These are phyloP conservation scores for Leucoagaricus sp. DNA, from an alignment of 1,284 basidiomycete species.

Conservation along the genomic window DNA sequence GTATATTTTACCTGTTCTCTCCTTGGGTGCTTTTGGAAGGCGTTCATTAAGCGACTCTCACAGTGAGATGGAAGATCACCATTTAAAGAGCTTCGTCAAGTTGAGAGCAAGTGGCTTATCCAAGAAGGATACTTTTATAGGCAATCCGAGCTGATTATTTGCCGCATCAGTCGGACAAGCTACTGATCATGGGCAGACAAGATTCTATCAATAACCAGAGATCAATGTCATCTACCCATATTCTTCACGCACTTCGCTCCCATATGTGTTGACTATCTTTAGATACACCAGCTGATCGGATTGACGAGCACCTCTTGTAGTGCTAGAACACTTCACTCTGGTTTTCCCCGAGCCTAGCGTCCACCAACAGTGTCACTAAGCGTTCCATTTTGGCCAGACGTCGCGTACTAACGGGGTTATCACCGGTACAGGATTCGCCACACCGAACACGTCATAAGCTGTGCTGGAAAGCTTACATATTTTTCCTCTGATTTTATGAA, in stretches of 20 bases:
- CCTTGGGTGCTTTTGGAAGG: background rate
- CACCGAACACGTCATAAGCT: background rate
- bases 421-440: background rate
- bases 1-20: too few relatives aligned
- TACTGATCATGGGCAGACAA: background rate
- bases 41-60: constrained; percentile 3
- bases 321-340: background rate
- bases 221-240: background rate
- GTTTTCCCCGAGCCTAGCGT: background rate
- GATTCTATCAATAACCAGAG: background rate
- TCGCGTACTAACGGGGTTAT: background rate
- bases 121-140: background rate
- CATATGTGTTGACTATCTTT: background rate
- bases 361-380: background rate
- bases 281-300: background rate
- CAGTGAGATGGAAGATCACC: background rate
- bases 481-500: background rate
- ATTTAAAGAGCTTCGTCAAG: background rate
- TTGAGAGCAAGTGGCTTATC: background rate
- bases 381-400: background rate
- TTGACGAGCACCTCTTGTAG: background rate
- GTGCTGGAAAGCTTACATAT: background rate
- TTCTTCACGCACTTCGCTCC: background rate
- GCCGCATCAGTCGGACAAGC: constrained; percentile 2
- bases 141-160: background rate